phyloP scores from a whole-genome alignment of 768 basidiomycete species.

The Psilocybe cubensis region DNA sequence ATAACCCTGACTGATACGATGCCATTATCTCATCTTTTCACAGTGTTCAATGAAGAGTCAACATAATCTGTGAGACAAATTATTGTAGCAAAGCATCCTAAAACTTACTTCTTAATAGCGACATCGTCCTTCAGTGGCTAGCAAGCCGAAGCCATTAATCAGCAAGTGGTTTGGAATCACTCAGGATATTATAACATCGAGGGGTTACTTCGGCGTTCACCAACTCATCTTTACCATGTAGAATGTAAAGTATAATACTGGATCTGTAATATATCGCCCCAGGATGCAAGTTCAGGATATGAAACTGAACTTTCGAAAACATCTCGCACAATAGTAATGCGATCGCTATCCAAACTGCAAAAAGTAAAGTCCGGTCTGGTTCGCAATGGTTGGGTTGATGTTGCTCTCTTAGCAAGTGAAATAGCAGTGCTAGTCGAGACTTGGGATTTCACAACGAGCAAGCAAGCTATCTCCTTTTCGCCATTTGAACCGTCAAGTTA shows the following conservation, averaged over 20 bases:
- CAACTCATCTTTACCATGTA: not conserved
- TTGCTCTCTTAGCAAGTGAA: no score
- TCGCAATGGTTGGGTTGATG: no score
- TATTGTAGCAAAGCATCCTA: not conserved
- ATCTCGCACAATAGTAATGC: no score
- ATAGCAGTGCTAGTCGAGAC: no score
- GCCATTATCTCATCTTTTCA: slow-evolving; percentile 3
- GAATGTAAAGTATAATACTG: slow-evolving; percentile 1
- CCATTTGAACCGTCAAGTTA: slow-evolving; percentile 87
- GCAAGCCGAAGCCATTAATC: slow-evolving; percentile 70
- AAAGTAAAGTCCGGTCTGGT: no score
- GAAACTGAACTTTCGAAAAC: no score
- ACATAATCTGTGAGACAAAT: slow-evolving; percentile 76
- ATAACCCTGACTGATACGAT: not conserved
- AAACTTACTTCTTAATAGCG: slow-evolving; percentile 42
- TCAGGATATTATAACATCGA: not conserved
- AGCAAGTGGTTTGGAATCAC: not conserved
- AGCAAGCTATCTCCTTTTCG: slow-evolving; percentile 59
- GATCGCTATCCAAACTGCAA: no score
- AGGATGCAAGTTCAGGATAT: not conserved
- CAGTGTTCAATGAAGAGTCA: slow-evolving; percentile 97
- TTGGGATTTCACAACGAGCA: not conserved
- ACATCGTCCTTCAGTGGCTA: slow-evolving; percentile 90
- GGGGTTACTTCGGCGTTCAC: not conserved
- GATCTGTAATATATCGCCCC: not conserved